Base-by-base conservation (phyloP, 2,329 filamentous ascomycete species). In the Nigrospora sphaerica region DNA sequence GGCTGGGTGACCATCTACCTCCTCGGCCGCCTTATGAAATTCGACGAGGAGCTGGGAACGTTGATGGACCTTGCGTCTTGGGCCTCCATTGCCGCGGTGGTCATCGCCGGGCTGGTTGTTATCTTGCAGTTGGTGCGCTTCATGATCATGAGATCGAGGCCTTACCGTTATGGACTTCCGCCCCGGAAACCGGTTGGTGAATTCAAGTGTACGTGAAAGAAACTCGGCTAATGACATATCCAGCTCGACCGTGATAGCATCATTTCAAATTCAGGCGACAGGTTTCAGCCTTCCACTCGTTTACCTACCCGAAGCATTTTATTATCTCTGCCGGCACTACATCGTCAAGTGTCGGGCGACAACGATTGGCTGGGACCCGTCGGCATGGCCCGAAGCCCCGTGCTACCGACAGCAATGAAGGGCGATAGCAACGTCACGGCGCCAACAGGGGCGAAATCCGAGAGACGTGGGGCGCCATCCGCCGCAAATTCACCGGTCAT, bases 261-360 rank as follows among this genome's bases (percentile, higher is more conserved):
- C 9, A 33, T 44, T n/a, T 37, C 33, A 12, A 37, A 44, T 12
- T 18, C 33, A n/a, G 40, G 34, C 32, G 33, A 44, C 31, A 37
- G 19, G 9, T 31, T 37, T 36, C 42, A 44, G 31, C 42, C 32
- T n/a, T 37, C 42, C 18, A 33, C 19, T 32, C 42, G 42, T 23
- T 34, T 44, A 13, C 42, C 42, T 19, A 44, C 42, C 12, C 32
- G 37, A 37, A 44, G 42, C 42, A 37, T 44, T 33, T 31, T 44
- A 17, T 37, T 44, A 13, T 44, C 42, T n/a, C 18, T 33, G 13
- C 42, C 42, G 18, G 36, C 28, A 23, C 42, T 44, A 12, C 42
- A 44, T 23, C 42, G 42, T 14, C 42, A 44, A 32, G 10, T 44
- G 19, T 35, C 42, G 4, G 42, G 23, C 14, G 33, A 44, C 31